Evolutionary conservation across 208 protist species (phyloP).

Genomic region (Phytomonas sp.): DNA sequence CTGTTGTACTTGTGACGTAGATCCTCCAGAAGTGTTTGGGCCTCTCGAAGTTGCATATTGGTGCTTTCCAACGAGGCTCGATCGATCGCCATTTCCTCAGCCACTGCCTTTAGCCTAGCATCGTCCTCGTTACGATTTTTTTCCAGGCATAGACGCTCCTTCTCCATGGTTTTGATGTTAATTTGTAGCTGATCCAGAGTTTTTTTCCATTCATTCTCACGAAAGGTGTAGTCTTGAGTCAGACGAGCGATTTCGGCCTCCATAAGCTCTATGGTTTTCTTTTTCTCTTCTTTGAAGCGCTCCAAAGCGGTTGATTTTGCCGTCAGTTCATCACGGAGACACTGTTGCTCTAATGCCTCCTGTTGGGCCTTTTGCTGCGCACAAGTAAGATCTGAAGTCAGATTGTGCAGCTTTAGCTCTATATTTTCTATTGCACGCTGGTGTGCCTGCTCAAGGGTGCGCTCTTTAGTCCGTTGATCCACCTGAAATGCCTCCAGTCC

Average conservation of each 20-base stretch:
- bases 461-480: slow-evolving; percentile 45
- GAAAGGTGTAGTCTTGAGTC: slow-evolving; percentile 5
- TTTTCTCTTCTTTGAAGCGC: slow-evolving; percentile 14
- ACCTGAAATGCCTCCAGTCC: slow-evolving; percentile 48
- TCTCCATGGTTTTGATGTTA: neutral
- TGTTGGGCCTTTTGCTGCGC: slow-evolving; percentile 61
- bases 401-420: slow-evolving; percentile 33
- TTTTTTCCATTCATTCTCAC: slow-evolving; percentile 1
- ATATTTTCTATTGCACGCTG: slow-evolving; percentile 41
- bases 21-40: slow-evolving; percentile 36
- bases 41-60: slow-evolving; percentile 26
- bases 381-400: slow-evolving; percentile 32
- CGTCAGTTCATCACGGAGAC: slow-evolving; percentile 47
- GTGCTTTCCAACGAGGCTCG: slow-evolving; percentile 38
- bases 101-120: slow-evolving; percentile 16
- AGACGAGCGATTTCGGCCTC: slow-evolving; percentile 13
- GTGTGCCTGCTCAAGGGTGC: slow-evolving; percentile 41
- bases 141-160: neutral
- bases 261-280: slow-evolving; percentile 14
- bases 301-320: slow-evolving; percentile 30
- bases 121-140: neutral
- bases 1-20: slow-evolving; percentile 23
- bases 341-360: slow-evolving; percentile 37
- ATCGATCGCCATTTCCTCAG: slow-evolving; percentile 40
- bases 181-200: neutral